Evolutionary conservation across 1,284 basidiomycete genomes (phyloP).

Genomic region (Volvariella surrecta): DNA sequence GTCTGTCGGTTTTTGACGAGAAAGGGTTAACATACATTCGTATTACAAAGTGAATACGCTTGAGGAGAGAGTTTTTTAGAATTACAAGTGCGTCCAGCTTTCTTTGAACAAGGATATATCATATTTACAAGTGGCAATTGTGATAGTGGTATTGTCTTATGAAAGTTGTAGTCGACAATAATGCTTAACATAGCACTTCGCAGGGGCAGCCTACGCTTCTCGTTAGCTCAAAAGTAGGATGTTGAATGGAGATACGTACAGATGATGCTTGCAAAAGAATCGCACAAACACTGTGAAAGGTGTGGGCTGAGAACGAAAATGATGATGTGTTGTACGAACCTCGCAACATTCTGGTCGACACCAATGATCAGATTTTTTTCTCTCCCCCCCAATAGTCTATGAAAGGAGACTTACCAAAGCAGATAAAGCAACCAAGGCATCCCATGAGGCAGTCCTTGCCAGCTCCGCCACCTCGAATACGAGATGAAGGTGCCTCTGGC

Average conservation of each 20-base stretch:
- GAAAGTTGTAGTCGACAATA: too few species aligned
- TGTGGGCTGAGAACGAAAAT: slow-evolving; percentile 1
- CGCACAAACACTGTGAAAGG: slow-evolving; percentile 33
- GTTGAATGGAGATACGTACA: slow-evolving; percentile 30
- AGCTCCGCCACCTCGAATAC: slow-evolving; percentile 55
- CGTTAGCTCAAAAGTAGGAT: background rate
- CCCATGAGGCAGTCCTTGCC: slow-evolving; percentile 58
- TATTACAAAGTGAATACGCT: too few species aligned
- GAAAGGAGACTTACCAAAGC: slow-evolving; percentile 40
- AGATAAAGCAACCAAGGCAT: slow-evolving; percentile 51
- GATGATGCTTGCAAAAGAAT: slow-evolving; percentile 36
- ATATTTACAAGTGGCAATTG: background rate
- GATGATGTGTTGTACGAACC: slow-evolving; percentile 15
- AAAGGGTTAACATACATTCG: too few species aligned
- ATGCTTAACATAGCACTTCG: slow-evolving; percentile 36
- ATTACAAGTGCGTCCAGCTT: too few species aligned
- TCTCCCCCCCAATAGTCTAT: background rate
- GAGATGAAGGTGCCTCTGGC: slow-evolving; percentile 21
- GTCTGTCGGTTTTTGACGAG: too few species aligned
- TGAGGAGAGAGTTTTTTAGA: too few species aligned
- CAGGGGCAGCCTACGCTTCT: slow-evolving; percentile 36
- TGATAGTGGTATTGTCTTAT: background rate
- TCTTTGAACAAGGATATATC: background rate
- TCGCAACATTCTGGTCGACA: slow-evolving; percentile 34
- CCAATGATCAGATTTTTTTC: background rate